phyloP scores from a whole-genome alignment of 2,329 filamentous ascomycete species.

The Talaromyces funiculosus region DNA sequence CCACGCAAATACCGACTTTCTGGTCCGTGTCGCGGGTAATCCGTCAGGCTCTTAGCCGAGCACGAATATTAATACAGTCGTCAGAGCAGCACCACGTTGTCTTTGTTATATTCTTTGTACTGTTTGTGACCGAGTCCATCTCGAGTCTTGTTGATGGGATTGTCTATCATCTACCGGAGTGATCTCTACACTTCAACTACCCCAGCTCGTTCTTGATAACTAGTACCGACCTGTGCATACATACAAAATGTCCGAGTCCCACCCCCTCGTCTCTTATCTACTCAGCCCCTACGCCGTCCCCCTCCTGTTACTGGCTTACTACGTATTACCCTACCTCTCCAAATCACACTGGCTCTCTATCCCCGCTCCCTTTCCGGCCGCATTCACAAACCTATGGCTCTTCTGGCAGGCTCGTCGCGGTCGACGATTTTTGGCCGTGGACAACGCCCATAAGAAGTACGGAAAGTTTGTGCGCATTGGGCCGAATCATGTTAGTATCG shows the following conservation, averaged over 20 bases:
- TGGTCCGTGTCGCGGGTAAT: neutral
- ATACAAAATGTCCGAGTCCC: slow-evolving; percentile 4
- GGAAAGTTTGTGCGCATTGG: slow-evolving; percentile 78
- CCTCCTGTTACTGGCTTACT: slow-evolving; percentile 50
- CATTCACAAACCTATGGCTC: slow-evolving; percentile 77
- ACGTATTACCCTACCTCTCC: slow-evolving; percentile 53
- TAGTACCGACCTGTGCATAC: too few species aligned
- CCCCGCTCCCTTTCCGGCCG: slow-evolving; percentile 50
- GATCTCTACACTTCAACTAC: neutral
- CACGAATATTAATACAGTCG: neutral
- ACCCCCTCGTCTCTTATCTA: slow-evolving; percentile 16
- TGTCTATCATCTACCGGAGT: neutral
- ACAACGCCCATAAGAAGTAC: slow-evolving; percentile 66
- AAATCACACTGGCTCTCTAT: slow-evolving; percentile 49
- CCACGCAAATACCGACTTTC: neutral
- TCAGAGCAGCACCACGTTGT: too few species aligned
- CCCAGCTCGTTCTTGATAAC: too few species aligned
- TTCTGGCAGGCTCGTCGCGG: slow-evolving; percentile 62
- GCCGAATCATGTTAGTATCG: slow-evolving; percentile 77
- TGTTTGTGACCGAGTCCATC: neutral
- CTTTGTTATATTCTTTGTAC: neutral
- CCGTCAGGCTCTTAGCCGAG: neutral
- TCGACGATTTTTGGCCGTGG: slow-evolving; percentile 58
- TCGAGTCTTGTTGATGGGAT: neutral
- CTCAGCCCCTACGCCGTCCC: slow-evolving; percentile 39